phyloP scores from a whole-genome alignment of 2,329 filamentous ascomycete species.

The Hymenoscyphus fructigenus region DNA sequence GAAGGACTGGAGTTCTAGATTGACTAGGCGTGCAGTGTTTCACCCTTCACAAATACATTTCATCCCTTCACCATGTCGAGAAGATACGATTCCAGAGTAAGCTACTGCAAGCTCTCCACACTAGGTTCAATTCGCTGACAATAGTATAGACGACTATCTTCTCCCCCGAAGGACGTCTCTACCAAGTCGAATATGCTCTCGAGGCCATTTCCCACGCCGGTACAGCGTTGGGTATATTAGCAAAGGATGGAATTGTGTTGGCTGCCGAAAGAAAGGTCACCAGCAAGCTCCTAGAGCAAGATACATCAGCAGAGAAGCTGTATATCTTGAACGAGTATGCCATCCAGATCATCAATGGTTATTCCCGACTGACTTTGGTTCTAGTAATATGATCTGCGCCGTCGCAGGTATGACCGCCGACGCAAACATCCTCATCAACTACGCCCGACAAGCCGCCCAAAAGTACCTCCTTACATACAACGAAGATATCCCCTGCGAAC shows the following conservation, averaged over 20 bases:
- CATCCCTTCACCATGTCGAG: slow-evolving; percentile 69
- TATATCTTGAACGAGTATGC: slow-evolving; percentile 97
- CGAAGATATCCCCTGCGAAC: slow-evolving; percentile 99
- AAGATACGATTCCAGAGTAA: slow-evolving; percentile 94
- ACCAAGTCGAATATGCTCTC: slow-evolving; percentile 98
- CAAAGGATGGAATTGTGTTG: slow-evolving; percentile 96
- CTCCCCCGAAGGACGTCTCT: slow-evolving; percentile 96
- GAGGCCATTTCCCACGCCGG: slow-evolving; percentile 98
- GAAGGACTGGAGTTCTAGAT: background rate
- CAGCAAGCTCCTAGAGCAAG: slow-evolving; percentile 97
- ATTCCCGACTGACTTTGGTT: background rate
- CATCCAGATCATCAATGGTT: slow-evolving; percentile 19
- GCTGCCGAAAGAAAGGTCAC: slow-evolving; percentile 98
- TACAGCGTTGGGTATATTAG: slow-evolving; percentile 93
- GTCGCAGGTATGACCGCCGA: slow-evolving; percentile 99
- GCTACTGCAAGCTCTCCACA: slow-evolving; percentile 40
- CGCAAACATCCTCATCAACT: slow-evolving; percentile 99
- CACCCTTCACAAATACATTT: slow-evolving; percentile 4
- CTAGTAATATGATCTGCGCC: slow-evolving; percentile 98
- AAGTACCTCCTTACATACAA: slow-evolving; percentile 98
- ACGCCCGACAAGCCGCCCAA: slow-evolving; percentile 94
- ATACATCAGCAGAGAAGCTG: slow-evolving; percentile 99
- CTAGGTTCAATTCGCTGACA: slow-evolving; percentile 27
- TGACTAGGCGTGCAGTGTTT: too few species aligned
- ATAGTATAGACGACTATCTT: slow-evolving; percentile 88